Evolutionary conservation across 2,329 filamentous ascomycete species (phyloP).

Genomic region (Septoria petroselini): DNA sequence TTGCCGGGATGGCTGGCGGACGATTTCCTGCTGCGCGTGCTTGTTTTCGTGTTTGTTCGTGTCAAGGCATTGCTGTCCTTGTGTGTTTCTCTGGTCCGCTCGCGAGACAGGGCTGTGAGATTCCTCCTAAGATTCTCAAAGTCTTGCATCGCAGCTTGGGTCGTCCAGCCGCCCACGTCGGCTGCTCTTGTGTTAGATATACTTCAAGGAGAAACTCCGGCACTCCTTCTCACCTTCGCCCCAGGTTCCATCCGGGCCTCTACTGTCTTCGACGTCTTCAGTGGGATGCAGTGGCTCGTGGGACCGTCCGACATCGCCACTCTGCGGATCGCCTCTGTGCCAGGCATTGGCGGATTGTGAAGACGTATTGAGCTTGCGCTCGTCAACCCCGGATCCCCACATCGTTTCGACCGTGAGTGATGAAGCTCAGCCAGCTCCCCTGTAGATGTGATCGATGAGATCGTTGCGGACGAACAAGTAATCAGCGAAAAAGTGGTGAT

Average conservation of each 20-base stretch:
- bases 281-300: constrained; percentile 28
- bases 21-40: constrained; percentile 17
- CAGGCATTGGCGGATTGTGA: constrained; percentile 23
- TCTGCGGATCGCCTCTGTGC: constrained; percentile 19
- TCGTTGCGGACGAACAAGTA: background rate
- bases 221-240: constrained; percentile 52
- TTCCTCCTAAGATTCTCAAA: constrained; percentile 57
- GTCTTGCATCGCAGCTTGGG: constrained; percentile 56
- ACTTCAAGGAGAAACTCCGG: background rate
- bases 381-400: constrained; percentile 33
- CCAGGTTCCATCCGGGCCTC: constrained; percentile 54
- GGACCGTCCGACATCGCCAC: constrained; percentile 24
- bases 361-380: constrained; percentile 29
- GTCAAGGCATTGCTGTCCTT: constrained; percentile 21
- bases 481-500: background rate
- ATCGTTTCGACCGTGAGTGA: constrained; percentile 19
- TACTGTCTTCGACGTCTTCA: constrained; percentile 32
- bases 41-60: constrained; percentile 29
- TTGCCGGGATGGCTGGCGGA: background rate
- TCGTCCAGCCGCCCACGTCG: constrained; percentile 55
- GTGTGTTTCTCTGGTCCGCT: constrained; percentile 37
- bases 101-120: constrained; percentile 53
- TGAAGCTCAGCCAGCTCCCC: constrained; percentile 6
- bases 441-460: background rate
- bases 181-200: constrained; percentile 1